phyloP scores from a whole-genome alignment of 2,329 filamentous ascomycete genomes.

The Ophiosphaerella narmari region DNA sequence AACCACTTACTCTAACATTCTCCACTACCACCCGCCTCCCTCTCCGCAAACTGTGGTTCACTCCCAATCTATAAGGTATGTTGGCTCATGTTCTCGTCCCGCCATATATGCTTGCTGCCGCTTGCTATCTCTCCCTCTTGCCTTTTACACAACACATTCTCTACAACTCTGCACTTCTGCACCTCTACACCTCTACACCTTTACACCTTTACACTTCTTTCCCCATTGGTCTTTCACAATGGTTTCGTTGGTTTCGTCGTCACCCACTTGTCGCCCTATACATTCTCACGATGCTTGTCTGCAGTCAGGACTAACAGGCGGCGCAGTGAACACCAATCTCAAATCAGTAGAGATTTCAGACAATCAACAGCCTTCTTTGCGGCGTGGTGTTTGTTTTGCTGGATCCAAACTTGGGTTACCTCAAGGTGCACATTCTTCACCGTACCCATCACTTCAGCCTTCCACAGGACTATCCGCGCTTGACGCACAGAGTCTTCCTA shows the following conservation, averaged over 20 bases:
- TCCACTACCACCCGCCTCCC: conserved; percentile 6
- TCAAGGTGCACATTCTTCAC: neutral
- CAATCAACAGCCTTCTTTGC: neutral
- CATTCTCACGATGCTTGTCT: conserved; percentile 4
- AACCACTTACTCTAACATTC: conserved; percentile 15
- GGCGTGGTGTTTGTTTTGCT: too few relatives aligned
- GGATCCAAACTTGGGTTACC: neutral
- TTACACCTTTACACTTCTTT: too few relatives aligned
- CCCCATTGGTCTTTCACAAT: too few relatives aligned
- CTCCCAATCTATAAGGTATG: conserved; percentile 9
- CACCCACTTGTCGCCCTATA: neutral
- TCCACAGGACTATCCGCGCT: conserved; percentile 1
- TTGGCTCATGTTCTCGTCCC: conserved; percentile 1
- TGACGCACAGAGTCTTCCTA: neutral
- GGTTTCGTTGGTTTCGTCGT: too few relatives aligned
- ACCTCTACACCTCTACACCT: too few relatives aligned
- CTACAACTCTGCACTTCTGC: too few relatives aligned
- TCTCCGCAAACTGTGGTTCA: conserved; percentile 7
- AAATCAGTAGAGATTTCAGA: neutral
- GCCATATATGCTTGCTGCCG: neutral
- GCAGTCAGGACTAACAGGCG: conserved; percentile 9
- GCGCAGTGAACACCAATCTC: conserved; percentile 1
- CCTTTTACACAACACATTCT: too few relatives aligned
- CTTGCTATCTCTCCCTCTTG: too few relatives aligned
- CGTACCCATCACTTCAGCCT: neutral